Percentiles rank a stretch among this genome's conserved stretches.
These are phyloP conservation scores for Geotrichum reessii DNA, from an alignment of 1,139 yeast species.

Conservation along the genomic window DNA sequence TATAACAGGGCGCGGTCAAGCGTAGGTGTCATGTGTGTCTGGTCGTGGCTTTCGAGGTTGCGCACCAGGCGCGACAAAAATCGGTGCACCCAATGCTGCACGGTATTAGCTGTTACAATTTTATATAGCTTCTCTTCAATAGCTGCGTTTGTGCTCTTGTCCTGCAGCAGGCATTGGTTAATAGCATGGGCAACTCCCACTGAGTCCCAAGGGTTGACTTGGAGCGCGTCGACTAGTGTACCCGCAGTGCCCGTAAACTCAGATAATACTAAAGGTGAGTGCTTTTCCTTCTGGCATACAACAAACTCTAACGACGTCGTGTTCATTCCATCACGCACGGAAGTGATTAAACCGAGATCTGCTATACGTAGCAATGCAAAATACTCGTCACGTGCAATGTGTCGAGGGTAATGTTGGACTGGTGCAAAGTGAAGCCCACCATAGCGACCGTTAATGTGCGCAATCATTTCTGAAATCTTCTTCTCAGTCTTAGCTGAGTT, in stretches of 20 bases:
- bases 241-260: slow-evolving; percentile 93
- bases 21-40: slow-evolving; percentile 69
- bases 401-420: slow-evolving; percentile 85
- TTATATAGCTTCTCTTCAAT: slow-evolving; percentile 44
- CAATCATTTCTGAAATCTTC: slow-evolving; percentile 71
- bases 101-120: slow-evolving; percentile 63
- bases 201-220: slow-evolving; percentile 75
- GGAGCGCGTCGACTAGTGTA: slow-evolving; percentile 68
- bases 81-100: slow-evolving; percentile 73
- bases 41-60: slow-evolving; percentile 43
- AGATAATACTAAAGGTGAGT: slow-evolving; percentile 56
- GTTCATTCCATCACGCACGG: slow-evolving; percentile 94
- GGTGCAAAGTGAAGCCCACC: slow-evolving; percentile 51
- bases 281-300: slow-evolving; percentile 69
- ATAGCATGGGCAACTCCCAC: slow-evolving; percentile 87
- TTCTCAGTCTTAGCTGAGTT: slow-evolving; percentile 51
- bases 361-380: slow-evolving; percentile 83
- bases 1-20: slow-evolving; percentile 60
- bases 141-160: slow-evolving; percentile 33
- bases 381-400: slow-evolving; percentile 84
- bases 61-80: slow-evolving; percentile 53
- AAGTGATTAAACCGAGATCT: slow-evolving; percentile 81
- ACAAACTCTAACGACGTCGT: slow-evolving; percentile 91
- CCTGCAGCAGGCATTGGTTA: slow-evolving; percentile 54
- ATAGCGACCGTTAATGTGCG: slow-evolving; percentile 73